Base-by-base conservation (phyloP, 768 basidiomycete species). In the Suillus discolor region DNA sequence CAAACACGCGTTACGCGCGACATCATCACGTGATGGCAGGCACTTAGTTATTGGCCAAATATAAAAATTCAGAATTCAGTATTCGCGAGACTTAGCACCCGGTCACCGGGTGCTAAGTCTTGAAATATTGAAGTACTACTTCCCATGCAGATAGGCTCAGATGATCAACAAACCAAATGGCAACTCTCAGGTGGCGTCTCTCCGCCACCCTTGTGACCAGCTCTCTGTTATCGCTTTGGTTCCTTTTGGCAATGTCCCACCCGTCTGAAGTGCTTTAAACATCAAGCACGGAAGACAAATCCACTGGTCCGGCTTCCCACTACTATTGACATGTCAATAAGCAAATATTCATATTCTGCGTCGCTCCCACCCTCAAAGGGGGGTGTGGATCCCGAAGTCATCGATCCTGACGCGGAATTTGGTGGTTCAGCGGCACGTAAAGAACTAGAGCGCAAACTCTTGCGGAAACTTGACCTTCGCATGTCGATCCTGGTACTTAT, bases 401-500 rank as follows among this genome's bases (percentile, higher is more conserved):
- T 70, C 5, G 70, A 70, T 39, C 54, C 65, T 28, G 80, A 84
- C 70, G 73, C 77, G n/a, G 81, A 87, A 68, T 86, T 86, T 62
- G 84, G 83, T 47, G 83, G 82, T 18, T 69, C 71, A 4, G 85
- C 84, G 66, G 79, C 73, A 25, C 80, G 87, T 60, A 78, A 73
- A 67, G 73, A 51, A 41, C 76, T 89, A 20, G 88, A 89, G 75
- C 81, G 77, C 68, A 84, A 79, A 67, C 78, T 89, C 16, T 69
- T 88, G 61, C 73, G 78, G 68, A 89, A 89, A 71, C 67, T 90
- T 55, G 87, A 89, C 69, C 65, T 83, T 44, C 79, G 86, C 34
- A 85, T 87, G 84, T 81, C 81, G 53, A 83, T 87, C 57, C 69
- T 87, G 67, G 76, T 86, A 34, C 57, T 77, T 18, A 78, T 80